Evolutionary conservation across 2,329 filamentous ascomycete genomes (phyloP).

Genomic region (Rutstroemia sp.): DNA sequence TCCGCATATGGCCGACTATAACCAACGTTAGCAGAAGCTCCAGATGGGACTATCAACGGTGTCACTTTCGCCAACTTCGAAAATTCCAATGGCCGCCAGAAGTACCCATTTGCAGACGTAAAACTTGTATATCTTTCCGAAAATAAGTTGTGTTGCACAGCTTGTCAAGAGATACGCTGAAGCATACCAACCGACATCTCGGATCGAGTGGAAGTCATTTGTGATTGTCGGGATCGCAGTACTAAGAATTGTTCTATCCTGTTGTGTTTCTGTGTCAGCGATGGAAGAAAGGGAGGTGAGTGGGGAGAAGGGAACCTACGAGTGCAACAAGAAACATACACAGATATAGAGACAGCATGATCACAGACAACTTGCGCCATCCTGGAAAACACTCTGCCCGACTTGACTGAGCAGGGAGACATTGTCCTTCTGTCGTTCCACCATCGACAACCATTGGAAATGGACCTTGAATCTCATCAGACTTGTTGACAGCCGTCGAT

Average conservation of each 20-base stretch:
- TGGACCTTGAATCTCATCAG: no score
- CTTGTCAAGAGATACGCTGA: conserved; percentile 33
- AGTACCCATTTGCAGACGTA: conserved; percentile 28
- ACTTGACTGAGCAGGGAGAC: neutral
- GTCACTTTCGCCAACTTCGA: conserved; percentile 29
- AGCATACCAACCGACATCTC: conserved; percentile 41
- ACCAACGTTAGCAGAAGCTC: neutral
- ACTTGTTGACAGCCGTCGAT: no score
- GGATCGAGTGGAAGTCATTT: conserved; percentile 33
- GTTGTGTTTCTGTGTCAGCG: neutral
- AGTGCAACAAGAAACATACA: neutral
- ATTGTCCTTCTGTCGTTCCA: no score
- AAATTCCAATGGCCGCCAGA: conserved; percentile 26
- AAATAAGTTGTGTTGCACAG: conserved; percentile 23
- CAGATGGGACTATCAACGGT: neutral
- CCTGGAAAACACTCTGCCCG: neutral
- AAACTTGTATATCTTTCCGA: conserved; percentile 29
- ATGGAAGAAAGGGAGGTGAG: neutral
- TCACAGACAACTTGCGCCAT: neutral
- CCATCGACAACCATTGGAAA: no score
- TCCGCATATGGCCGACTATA: conserved; percentile 29
- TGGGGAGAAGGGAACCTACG: neutral
- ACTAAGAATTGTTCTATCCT: conserved; percentile 32
- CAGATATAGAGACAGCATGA: neutral
- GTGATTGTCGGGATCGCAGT: conserved; percentile 34